A percentile compares a stretch with the other conserved stretches of the same genome.
Conservation (phyloP, 2,329 filamentous ascomycete species). For the Epichloe brachyelytri region DNA sequence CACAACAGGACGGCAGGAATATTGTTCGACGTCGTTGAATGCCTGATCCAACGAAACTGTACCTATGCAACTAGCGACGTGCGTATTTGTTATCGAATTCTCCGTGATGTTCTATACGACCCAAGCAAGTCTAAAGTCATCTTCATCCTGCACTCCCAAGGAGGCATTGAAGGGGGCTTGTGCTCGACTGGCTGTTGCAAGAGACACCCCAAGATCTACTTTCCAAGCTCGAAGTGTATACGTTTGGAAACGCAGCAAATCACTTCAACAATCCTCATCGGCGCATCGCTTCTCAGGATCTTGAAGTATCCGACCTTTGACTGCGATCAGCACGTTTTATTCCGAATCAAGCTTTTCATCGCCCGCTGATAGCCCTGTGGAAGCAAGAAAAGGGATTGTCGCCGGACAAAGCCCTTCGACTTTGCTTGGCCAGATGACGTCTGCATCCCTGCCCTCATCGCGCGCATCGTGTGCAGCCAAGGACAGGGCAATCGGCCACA, state of each 20-base stretch:
- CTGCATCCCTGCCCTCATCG: slow-evolving; percentile 19
- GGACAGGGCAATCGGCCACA: slow-evolving; percentile 48
- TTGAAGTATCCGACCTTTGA: slow-evolving; percentile 19
- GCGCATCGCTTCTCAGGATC: slow-evolving; percentile 30
- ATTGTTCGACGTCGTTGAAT: slow-evolving; percentile 65
- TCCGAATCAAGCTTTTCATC: slow-evolving; percentile 23
- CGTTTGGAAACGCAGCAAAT: slow-evolving; percentile 67
- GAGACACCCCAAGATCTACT: slow-evolving; percentile 55
- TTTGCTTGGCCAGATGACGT: slow-evolving; percentile 10
- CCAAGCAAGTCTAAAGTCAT: slow-evolving; percentile 53
- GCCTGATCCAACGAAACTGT: slow-evolving; percentile 63
- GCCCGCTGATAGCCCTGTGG: slow-evolving; percentile 10
- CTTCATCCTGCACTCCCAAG: slow-evolving; percentile 65
- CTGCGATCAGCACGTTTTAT: slow-evolving; percentile 20
- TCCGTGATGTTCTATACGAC: slow-evolving; percentile 53
- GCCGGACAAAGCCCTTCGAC: slow-evolving; percentile 8
- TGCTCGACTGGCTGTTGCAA: slow-evolving; percentile 64
- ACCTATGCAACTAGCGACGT: slow-evolving; percentile 58
- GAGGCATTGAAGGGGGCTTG: slow-evolving; percentile 61
- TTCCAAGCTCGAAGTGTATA: slow-evolving; percentile 60
- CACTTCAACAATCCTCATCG: slow-evolving; percentile 69
- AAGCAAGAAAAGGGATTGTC: slow-evolving; percentile 8
- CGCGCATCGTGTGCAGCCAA: slow-evolving; percentile 25
- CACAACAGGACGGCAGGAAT: slow-evolving; percentile 66
- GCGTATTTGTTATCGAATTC: slow-evolving; percentile 43